Evolutionary conservation across 192 early-diverging fungal species (phyloP), one percentile per base, ranked within the genome.

Genomic region (Coemansia sp.): DNA sequence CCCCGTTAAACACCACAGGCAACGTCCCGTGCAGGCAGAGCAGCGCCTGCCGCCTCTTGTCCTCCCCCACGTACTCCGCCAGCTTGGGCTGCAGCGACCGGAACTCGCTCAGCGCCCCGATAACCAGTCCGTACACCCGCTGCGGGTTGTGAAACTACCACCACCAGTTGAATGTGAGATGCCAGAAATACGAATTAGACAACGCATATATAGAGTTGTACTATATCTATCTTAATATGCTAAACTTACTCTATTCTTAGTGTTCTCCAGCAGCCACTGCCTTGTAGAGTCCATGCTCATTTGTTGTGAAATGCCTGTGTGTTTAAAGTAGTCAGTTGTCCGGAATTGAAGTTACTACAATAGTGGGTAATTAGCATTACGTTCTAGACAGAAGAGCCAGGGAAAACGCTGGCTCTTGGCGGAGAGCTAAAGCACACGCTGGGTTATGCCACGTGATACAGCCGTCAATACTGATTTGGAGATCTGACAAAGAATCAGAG

Each of bases 1-100:
- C 81, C 2, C 88, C 89, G 48, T 89, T 87, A 70, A 92, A 98
- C 16, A 87, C 86, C 37, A 98, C 93, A 3, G 94, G 94, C 7
- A 97, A 69, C 0, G 95, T 96, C 29, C 96, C 96, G 62, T 92
- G 87, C 27, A 98, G 82, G 70, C 90, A 94, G 27, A 98, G 84
- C 0, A 95, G 77, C 21, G 89, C 84, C 69, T 90, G 83, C 8
- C 70, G 66, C 8, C 44, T 41, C 29, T 69, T 73, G 67, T 75
- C 73, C 68, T 66, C 77, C 42, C 62, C 79, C 82, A 72, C 65
- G 60, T 77, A 70, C 59, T 77, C 68, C 17, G 74, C 67, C 11
- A 77, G 50, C 61, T 70, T 74, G 46, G 70, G 72, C 59, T 74
- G 69, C 62, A 82, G 68, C 21, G 79, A 59, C 19, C 65, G 70